Evolutionary conservation across 495 filamentous ascomycete genomes (phyloP), one percentile per base, ranked within the genome.

Genomic region (Usnea hakonensis): DNA sequence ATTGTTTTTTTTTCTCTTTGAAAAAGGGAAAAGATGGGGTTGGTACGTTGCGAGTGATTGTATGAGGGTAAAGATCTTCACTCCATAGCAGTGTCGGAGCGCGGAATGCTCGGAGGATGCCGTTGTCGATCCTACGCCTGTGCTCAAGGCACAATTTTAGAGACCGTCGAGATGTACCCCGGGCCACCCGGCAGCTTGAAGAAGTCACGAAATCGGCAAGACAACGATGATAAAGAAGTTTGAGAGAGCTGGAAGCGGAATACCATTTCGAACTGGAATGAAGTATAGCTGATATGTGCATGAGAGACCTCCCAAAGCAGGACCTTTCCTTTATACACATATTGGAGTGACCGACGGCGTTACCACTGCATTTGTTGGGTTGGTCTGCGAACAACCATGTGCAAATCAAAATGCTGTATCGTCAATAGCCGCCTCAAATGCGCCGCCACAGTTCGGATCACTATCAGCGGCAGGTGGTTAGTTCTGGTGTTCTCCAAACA

Each of bases 401-500:
- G 62, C 1, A 26, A 44, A 32, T 14, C 65, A 62, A 19, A 65
- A 30, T 0, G 32, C 2, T 9, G 61, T 64, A 23, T 65, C 62
- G 11, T 61, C 62, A 36, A 53, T 38, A 23, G 66, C 66, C 5
- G 60, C 64, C 5, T 57, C 14, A 35, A 60, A 68, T 2, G 63
- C 66, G 1, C 44, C 50, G 28, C 66, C 66, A 28, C 64, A 68
- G 23, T 68, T 68, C 10, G 66, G 60, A 46, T 68, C 66, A 32
- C 66, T 68, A 33, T 23, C 11, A 16, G 9, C 2, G 43, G 48
- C 23, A 8, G 19, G 8, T 26, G 30, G 23, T 44, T 9, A 41
- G 44, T 14, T 17, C 43, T 19, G 2, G 41, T 32, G 19, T n/a
- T 16, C 30, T 6, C 32, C 28, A 26, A 26, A 32, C 9, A n/a